Percentiles rank a stretch among this genome's conserved stretches.
These are phyloP conservation scores for Rutstroemia sydowiana DNA, from an alignment of 2,329 filamentous ascomycete genomes.

Conservation along the genomic window DNA sequence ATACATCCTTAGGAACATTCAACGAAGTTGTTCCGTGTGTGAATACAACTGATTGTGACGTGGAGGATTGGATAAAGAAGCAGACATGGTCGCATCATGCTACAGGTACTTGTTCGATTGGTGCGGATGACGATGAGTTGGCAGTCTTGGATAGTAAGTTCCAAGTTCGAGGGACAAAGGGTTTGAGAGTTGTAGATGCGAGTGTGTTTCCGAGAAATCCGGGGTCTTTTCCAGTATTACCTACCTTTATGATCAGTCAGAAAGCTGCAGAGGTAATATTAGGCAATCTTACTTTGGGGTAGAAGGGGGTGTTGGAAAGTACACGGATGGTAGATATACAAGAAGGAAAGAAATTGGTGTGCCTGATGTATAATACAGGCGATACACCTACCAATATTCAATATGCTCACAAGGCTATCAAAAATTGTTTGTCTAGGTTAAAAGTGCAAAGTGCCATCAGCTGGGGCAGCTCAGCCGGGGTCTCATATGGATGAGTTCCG, in stretches of 20 bases:
- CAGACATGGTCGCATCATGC: slow-evolving; percentile 52
- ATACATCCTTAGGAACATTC: slow-evolving; percentile 32
- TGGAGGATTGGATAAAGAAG: slow-evolving; percentile 41
- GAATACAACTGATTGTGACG: slow-evolving; percentile 30
- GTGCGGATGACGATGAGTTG: slow-evolving; percentile 41
- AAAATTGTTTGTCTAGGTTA: no score
- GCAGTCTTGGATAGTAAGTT: slow-evolving; percentile 37
- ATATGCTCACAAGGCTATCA: no score
- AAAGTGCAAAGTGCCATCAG: no score
- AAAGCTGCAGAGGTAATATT: slow-evolving; percentile 38
- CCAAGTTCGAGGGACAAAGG: slow-evolving; percentile 28
- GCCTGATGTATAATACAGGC: no score
- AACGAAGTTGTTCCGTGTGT: slow-evolving; percentile 37
- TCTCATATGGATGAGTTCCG: no score
- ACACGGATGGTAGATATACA: no score
- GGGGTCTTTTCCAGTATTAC: slow-evolving; percentile 43
- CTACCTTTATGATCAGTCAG: slow-evolving; percentile 49
- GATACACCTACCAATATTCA: no score
- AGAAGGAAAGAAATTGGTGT: no score
- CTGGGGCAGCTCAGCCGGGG: no score
- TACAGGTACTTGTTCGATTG: slow-evolving; percentile 42
- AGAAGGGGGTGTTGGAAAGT: no score
- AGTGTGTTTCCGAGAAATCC: slow-evolving; percentile 45
- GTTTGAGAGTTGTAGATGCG: slow-evolving; percentile 52
- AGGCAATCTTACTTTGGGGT: no score